Percentiles rank a stretch among this genome's conserved stretches.
phyloP scores from a whole-genome alignment of 257 asterid genomes.

The Capsicum chinense region DNA sequence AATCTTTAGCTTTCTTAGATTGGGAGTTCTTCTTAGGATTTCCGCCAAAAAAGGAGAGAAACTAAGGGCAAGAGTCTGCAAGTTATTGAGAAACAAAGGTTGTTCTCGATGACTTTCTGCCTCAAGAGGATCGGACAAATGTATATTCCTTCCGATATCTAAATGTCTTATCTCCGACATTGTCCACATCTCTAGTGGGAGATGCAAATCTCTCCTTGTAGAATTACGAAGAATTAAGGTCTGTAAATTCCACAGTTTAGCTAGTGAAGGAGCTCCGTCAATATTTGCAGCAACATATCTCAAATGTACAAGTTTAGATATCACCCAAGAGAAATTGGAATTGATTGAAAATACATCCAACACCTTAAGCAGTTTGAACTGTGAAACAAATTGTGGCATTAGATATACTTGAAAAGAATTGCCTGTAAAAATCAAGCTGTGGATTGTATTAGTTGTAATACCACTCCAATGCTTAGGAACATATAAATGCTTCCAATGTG shows the following conservation, averaged over 20 bases:
- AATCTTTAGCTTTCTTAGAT: background rate
- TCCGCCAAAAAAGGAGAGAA: background rate
- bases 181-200: background rate
- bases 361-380: background rate
- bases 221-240: background rate
- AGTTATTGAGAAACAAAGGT: constrained; percentile 5
- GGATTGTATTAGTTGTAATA: background rate
- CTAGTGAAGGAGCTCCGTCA: background rate
- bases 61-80: background rate
- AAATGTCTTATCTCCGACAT: background rate
- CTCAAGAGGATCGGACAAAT: background rate
- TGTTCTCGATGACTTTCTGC: background rate
- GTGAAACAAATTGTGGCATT: background rate
- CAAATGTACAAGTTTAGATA: background rate
- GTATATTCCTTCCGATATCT: background rate
- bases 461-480: background rate
- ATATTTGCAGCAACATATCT: constrained; percentile 2
- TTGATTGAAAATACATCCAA: background rate
- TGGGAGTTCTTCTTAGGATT: background rate
- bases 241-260: background rate
- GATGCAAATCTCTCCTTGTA: background rate
- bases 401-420: too few relatives aligned
- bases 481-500: too few relatives aligned
- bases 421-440: background rate
- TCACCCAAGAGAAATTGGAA: background rate